Conservation (phyloP, 345 rosid species). For the Lagerstroemia speciosa region DNA sequence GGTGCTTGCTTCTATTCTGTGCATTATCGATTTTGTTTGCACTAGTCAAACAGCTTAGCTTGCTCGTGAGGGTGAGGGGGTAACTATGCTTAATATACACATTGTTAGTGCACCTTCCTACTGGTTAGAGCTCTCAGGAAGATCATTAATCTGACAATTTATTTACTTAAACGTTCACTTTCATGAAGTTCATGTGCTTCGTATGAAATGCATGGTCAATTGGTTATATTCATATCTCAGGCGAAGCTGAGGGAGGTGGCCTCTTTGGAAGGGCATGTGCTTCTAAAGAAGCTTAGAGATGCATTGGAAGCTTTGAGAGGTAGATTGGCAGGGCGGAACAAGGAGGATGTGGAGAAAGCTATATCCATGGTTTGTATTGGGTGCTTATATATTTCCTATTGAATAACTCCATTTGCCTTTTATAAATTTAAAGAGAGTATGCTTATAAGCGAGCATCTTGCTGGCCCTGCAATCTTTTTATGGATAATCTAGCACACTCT, state of each 20-base stretch:
- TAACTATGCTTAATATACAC: neutral
- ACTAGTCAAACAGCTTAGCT: no score
- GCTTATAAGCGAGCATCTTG: neutral
- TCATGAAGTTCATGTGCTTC: neutral
- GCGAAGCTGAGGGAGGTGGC: constrained; percentile 87
- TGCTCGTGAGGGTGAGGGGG: no score
- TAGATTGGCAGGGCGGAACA: constrained; percentile 78
- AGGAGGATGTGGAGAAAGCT: constrained; percentile 87
- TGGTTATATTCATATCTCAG: constrained; percentile 29
- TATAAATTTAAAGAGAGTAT: no score
- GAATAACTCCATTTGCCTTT: no score
- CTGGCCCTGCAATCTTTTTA: neutral
- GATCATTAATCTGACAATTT: neutral
- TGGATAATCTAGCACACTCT: neutral
- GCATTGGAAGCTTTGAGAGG: constrained; percentile 89
- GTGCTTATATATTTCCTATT: no score
- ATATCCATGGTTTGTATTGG: constrained; percentile 70
- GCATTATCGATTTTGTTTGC: no score
- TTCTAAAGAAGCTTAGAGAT: constrained; percentile 97
- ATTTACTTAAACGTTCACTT: neutral
- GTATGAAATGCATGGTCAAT: constrained; percentile 6
- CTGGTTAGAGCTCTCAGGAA: neutral
- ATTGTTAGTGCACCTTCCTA: neutral
- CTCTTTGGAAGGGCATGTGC: constrained; percentile 97
- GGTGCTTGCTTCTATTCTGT: neutral